Evolutionary conservation across 768 basidiomycete genomes (phyloP), one percentile per base, ranked within the genome.

Genomic region (Lactifluus volemus): DNA sequence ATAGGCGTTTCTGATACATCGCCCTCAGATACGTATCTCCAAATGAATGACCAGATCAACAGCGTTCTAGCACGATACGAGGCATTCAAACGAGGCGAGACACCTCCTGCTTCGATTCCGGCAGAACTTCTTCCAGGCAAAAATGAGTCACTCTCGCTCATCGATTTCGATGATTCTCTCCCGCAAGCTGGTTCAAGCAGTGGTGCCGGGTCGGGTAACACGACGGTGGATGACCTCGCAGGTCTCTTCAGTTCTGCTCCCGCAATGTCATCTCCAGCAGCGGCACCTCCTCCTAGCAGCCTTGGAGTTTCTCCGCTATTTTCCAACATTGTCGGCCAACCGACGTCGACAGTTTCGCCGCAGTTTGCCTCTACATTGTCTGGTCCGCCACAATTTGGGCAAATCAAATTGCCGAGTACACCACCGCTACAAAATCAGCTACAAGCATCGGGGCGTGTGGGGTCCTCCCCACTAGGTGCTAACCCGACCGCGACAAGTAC

Each of bases 11-110:
- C 45, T 52, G 44, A 39, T 7, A 10, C 11, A 15, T 51, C n/a
- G 10, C 14, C n/a, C 19, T 2, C 68, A 93, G 95, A 95, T 63
- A 92, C 92, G 2, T 88, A 97, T 71, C 77, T 99, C 17, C 84
- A 98, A 71, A 95, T 95, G 63, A 99, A 99, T 72, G 97, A 99
- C 73, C 90, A 97, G 68, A 94, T 99, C 73, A 99, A 99, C 75
- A 89, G 84, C 19, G 92, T 94, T 14, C 73, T 98, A 14, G 80
- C 82, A 32, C 88, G 96, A 25, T 98, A 94, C 70, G 93, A 98
- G 60, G 86, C 92, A 0, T 98, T 89, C 80, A 92, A 92, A 74
- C 84, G 82, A 59, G 97, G 97, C 53, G 94, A 99, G 74, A 95
- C 84, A 70, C 75, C 77, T 2, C 80, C 78, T 17, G 84, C 85